Conservation (phyloP, 176 grass and related monocot genomes). For the Oryza meyeriana region DNA sequence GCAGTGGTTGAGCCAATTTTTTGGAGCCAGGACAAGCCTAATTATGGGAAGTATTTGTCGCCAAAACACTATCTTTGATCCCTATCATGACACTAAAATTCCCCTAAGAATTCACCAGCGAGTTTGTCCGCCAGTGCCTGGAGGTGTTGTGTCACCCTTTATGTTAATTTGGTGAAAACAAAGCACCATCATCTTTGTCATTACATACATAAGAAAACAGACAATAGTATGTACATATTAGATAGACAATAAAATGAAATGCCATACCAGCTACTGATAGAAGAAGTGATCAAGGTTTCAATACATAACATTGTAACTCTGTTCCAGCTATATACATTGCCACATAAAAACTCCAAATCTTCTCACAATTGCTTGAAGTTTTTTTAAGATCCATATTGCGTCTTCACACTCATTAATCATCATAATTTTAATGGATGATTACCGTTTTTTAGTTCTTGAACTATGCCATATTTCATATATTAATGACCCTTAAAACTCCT, state of each 20-base stretch:
- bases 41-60: too few relatives aligned
- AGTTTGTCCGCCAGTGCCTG: too few relatives aligned
- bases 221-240: neutral
- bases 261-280: neutral
- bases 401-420: constrained; percentile 13
- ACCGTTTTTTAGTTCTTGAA: neutral
- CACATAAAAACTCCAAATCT: neutral
- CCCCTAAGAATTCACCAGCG: too few relatives aligned
- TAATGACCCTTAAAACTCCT: neutral
- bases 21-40: too few relatives aligned
- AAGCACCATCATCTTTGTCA: too few relatives aligned
- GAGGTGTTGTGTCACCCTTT: too few relatives aligned
- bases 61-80: too few relatives aligned
- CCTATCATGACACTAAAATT: too few relatives aligned
- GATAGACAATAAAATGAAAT: constrained; percentile 1
- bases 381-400: constrained; percentile 7
- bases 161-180: too few relatives aligned
- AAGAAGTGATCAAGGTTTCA: neutral
- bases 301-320: neutral
- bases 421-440: neutral
- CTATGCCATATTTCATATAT: neutral
- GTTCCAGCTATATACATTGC: neutral
- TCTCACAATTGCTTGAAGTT: neutral
- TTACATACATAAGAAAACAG: constrained; percentile 2
- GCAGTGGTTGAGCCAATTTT: too few relatives aligned